phyloP scores from a whole-genome alignment of 371 early-diverging fungal genomes.

The Mucor saturninus region DNA sequence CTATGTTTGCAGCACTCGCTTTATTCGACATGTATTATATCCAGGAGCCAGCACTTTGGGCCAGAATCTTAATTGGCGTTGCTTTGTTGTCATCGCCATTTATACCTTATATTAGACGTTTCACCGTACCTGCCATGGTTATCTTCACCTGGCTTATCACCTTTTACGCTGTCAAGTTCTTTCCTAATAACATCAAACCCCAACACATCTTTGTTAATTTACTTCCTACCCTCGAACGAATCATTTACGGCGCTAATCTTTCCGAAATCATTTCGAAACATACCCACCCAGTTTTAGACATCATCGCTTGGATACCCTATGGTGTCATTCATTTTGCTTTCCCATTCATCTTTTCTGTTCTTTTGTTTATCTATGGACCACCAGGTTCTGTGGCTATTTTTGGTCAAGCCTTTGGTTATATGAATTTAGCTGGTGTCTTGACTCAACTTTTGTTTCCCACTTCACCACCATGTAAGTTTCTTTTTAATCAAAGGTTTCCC shows the following conservation, averaged over 20 bases:
- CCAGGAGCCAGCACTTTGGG: slow-evolving; percentile 33
- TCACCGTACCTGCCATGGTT: slow-evolving; percentile 60
- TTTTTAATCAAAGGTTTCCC: neutral
- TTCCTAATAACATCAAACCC: slow-evolving; percentile 60
- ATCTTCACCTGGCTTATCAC: slow-evolving; percentile 71
- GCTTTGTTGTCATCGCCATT: slow-evolving; percentile 26
- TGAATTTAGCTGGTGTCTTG: slow-evolving; percentile 74
- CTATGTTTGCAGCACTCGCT: slow-evolving; percentile 23
- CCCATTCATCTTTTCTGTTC: slow-evolving; percentile 58
- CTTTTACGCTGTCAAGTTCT: slow-evolving; percentile 69
- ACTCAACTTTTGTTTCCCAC: slow-evolving; percentile 73
- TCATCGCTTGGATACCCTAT: slow-evolving; percentile 77
- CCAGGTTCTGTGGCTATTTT: slow-evolving; percentile 58
- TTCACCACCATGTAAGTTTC: slow-evolving; percentile 74
- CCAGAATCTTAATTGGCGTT: slow-evolving; percentile 27
- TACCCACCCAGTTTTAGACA: slow-evolving; percentile 58
- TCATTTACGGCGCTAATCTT: slow-evolving; percentile 70
- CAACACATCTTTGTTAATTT: slow-evolving; percentile 71
- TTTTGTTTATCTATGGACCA: slow-evolving; percentile 59
- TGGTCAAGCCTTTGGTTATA: slow-evolving; percentile 68
- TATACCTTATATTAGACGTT: slow-evolving; percentile 51
- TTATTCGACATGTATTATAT: slow-evolving; percentile 35
- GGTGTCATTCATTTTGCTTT: slow-evolving; percentile 76
- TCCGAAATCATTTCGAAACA: slow-evolving; percentile 65
- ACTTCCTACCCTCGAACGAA: slow-evolving; percentile 69